phyloP scores from a whole-genome alignment of 306 rosid genomes.

The Begonia loranthoides region DNA sequence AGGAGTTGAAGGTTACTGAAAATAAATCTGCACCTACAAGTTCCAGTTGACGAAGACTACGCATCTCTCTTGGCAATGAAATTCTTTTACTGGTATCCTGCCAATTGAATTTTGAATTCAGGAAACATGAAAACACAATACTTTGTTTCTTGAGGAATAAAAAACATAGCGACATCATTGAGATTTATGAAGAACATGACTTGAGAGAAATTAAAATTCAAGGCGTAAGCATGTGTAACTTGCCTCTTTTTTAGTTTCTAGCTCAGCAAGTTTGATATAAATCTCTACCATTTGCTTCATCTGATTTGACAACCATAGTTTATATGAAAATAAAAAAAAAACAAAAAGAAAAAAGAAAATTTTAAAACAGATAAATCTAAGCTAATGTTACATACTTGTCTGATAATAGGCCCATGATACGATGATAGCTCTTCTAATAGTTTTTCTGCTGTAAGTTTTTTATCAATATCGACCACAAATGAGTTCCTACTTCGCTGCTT shows the following conservation, averaged over 20 bases:
- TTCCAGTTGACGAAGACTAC: slow-evolving; percentile 58
- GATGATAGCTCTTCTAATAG: slow-evolving; percentile 58
- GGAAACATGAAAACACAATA: neutral
- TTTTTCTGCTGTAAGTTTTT: slow-evolving; percentile 81
- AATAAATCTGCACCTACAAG: slow-evolving; percentile 39
- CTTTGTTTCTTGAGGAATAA: neutral
- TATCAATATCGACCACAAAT: slow-evolving; percentile 88
- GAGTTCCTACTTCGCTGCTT: slow-evolving; percentile 78
- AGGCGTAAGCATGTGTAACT: slow-evolving; percentile 8
- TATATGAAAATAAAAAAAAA: neutral
- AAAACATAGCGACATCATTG: slow-evolving; percentile 6
- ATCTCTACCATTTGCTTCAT: slow-evolving; percentile 95
- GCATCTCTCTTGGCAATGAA: slow-evolving; percentile 74
- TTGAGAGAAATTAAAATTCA: slow-evolving; percentile 3
- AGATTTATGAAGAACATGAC: slow-evolving; percentile 7
- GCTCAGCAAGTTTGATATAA: slow-evolving; percentile 89
- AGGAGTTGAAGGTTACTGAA: too few species aligned
- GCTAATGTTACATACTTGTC: slow-evolving; percentile 36
- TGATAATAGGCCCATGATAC: slow-evolving; percentile 54
- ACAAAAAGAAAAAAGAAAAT: neutral
- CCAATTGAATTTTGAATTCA: slow-evolving; percentile 14
- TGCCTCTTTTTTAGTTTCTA: slow-evolving; percentile 84
- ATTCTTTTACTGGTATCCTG: slow-evolving; percentile 80
- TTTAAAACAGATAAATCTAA: neutral
- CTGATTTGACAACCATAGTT: slow-evolving; percentile 17